phyloP scores from a whole-genome alignment of 345 rosid genomes.

The Salix dunnii region DNA sequence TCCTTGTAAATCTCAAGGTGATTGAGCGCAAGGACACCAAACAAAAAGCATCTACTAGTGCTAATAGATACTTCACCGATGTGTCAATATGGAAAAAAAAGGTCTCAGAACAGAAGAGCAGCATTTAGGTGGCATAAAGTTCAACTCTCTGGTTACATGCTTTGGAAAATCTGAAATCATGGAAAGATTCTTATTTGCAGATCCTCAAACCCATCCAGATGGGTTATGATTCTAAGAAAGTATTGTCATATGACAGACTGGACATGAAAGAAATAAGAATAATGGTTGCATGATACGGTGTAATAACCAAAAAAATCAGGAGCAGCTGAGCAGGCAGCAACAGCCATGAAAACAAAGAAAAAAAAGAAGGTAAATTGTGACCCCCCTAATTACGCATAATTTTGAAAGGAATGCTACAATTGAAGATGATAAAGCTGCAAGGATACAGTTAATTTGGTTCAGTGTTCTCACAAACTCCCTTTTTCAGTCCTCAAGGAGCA shows the following conservation, averaged over 20 bases:
- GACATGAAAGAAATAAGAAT: neutral
- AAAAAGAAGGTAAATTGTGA: neutral
- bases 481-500: neutral
- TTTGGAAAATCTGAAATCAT: neutral
- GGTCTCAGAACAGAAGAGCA: neutral
- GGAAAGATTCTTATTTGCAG: neutral
- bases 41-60: neutral
- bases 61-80: neutral
- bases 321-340: neutral
- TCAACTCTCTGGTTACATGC: neutral
- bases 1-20: neutral
- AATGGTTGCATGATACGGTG: neutral
- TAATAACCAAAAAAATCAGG: neutral
- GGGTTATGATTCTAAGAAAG: neutral
- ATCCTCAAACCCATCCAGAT: neutral
- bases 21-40: neutral
- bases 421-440: neutral
- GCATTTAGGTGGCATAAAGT: neutral
- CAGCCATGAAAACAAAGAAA: neutral
- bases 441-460: neutral
- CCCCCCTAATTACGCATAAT: neutral
- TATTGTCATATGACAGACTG: neutral
- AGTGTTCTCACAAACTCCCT: neutral
- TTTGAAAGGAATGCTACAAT: neutral
- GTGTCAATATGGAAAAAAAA: neutral